Base-by-base conservation (phyloP, 192 early-diverging fungal species). In the Backusella australiensis region DNA sequence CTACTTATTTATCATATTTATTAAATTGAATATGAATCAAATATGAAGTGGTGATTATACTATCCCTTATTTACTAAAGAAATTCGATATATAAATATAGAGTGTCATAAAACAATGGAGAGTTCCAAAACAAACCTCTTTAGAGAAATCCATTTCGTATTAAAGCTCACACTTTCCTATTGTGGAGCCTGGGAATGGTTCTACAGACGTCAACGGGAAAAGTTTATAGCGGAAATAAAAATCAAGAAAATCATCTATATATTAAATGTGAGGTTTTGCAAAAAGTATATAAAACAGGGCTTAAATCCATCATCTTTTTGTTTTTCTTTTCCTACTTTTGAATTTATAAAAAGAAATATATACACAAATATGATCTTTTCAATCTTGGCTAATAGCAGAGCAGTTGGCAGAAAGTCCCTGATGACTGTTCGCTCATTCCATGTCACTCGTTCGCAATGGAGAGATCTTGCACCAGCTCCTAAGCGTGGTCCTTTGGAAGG, bases 391-490 rank as follows among this genome's bases (percentile, higher is more conserved):
- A 71, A 26, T 69, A 19, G 35, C 29, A 71, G 15, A 41, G 6
- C 42, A 41, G 41, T 71, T 44, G 11, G 26, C 15, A 71, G 21
- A 42, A 71, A 19, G 29, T 44, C 39, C 8, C 12, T 39, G 69
- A 35, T 41, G n/a, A n/a, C 26, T 71, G n/a, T 17, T 32, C 70
- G 70, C 21, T 71, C 70, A 46, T 71, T 71, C 26, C 39, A 49
- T 19, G 26, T 44, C 8, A 46, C 39, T 71, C 70, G 44, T 19
- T 32, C 44, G 15, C 70, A 49, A 49, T 39, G 41, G 26, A 41
- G 70, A 71, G 70, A 71, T 34, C 42, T 44, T 14, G 29, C 39
- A 46, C n/a, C 35, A 26, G 23, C 70, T 23, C n/a, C 38, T 69
- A 23, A 23, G 12, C 38, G 35, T 14, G 68, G 68, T 3, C 68